Percentiles rank a stretch among this genome's conserved stretches.
Conservation (phyloP, 1,284 basidiomycete genomes). For the Cerrena zonata region DNA sequence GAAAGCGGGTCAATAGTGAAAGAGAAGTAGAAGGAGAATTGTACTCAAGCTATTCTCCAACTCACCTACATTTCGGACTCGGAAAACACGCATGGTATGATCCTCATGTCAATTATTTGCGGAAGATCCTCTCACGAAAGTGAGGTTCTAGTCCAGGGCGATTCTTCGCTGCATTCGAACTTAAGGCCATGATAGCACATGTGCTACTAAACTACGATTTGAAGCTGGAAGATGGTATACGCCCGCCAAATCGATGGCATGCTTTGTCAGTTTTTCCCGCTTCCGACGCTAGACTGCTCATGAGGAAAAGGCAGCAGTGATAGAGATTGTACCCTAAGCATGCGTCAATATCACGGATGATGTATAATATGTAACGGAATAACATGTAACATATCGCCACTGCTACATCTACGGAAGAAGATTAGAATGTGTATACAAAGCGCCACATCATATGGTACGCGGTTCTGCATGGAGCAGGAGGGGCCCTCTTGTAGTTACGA, state of each 20-base stretch:
- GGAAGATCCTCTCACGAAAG: background rate
- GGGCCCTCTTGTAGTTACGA: background rate
- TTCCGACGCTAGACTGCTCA: conserved; percentile 13
- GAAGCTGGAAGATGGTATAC: conserved; percentile 30
- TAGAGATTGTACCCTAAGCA: too few relatives aligned
- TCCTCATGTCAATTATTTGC: background rate
- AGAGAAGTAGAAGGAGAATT: conserved; percentile 23
- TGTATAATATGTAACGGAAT: background rate
- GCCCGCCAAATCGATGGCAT: conserved; percentile 16
- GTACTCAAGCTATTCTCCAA: conserved; percentile 30
- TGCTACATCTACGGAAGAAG: too few relatives aligned
- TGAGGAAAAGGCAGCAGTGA: conserved; percentile 14
- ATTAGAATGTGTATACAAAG: too few relatives aligned
- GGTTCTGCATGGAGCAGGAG: background rate
- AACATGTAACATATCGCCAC: too few relatives aligned
- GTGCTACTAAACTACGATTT: conserved; percentile 42
- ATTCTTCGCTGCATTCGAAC: conserved; percentile 41
- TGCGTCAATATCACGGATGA: background rate
- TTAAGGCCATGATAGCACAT: conserved; percentile 42
- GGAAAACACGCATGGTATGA: conserved; percentile 42
- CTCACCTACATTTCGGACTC: conserved; percentile 39
- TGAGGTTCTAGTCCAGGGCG: conserved; percentile 34
- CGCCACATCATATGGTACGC: background rate
- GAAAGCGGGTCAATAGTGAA: conserved; percentile 29
- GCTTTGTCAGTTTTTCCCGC: conserved; percentile 7